A percentile compares a stretch with the other conserved stretches of the same genome.
Evolutionary conservation across 129 eudicot genomes (phyloP).

Genomic region (Pulicaria dysenterica): DNA sequence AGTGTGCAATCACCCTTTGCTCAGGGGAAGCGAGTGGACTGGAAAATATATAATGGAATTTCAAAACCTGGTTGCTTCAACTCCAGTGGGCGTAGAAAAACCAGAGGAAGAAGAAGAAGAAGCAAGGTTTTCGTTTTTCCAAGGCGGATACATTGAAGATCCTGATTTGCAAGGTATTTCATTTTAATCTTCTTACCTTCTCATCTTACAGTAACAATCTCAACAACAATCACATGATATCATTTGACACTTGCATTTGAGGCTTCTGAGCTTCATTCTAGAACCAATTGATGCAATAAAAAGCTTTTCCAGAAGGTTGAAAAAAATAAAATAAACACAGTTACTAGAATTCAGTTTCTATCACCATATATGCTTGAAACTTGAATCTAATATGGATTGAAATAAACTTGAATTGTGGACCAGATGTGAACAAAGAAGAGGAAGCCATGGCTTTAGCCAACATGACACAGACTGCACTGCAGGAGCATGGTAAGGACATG

Average conservation of each 20-base stretch:
- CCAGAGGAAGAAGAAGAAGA: constrained; percentile 51
- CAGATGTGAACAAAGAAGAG: constrained; percentile 52
- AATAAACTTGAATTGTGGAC: too few species aligned
- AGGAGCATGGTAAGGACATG: constrained; percentile 48
- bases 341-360: too few species aligned
- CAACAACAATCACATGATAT: too few species aligned
- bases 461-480: constrained; percentile 62
- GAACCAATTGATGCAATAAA: too few species aligned
- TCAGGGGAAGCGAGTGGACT: constrained; percentile 94
- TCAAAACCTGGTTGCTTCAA: constrained; percentile 55
- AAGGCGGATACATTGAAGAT: constrained; percentile 89
- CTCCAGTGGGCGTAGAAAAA: constrained; percentile 33
- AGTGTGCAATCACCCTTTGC: constrained; percentile 7
- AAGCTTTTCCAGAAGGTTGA: too few species aligned
- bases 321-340: too few species aligned
- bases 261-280: too few species aligned
- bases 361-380: too few species aligned
- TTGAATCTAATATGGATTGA: too few species aligned
- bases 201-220: constrained; percentile 1
- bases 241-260: constrained; percentile 5
- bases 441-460: constrained; percentile 56
- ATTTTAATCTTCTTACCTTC: constrained; percentile 2
- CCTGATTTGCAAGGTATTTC: constrained; percentile 60
- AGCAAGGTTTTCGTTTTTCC: constrained; percentile 85
- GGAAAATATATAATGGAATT: constrained; percentile 77